Evolutionary conservation across 2,329 filamentous ascomycete genomes (phyloP).

Genomic region (Colletotrichum zoysiae): DNA sequence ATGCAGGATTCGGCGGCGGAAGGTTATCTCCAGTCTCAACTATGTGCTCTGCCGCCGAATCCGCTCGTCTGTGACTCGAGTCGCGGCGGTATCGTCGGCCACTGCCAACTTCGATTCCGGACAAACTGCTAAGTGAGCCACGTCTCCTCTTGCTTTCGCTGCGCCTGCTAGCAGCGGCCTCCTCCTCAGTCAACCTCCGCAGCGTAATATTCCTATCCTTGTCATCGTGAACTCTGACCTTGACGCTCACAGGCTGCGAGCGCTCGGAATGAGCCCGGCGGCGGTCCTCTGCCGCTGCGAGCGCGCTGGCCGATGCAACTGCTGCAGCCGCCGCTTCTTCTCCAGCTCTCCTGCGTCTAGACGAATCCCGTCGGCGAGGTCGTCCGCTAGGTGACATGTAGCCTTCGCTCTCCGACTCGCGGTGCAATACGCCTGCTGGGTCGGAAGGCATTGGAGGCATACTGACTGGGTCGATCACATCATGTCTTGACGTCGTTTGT

Average conservation of each 20-base stretch:
- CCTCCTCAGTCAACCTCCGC: conserved; percentile 71
- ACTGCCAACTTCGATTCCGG: conserved; percentile 66
- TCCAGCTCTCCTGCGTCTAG: conserved; percentile 59
- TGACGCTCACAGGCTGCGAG: conserved; percentile 67
- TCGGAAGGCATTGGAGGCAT: conserved; percentile 65
- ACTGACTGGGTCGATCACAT: conserved; percentile 48
- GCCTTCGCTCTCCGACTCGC: conserved; percentile 58
- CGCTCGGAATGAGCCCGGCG: conserved; percentile 52
- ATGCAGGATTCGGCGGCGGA: conserved; percentile 68
- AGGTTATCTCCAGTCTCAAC: conserved; percentile 58
- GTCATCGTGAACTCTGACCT: conserved; percentile 71
- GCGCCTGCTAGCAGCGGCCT: conserved; percentile 61
- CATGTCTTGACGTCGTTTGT: conserved; percentile 57
- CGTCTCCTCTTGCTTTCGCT: conserved; percentile 54
- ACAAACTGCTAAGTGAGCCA: conserved; percentile 67
- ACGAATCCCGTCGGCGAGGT: conserved; percentile 58
- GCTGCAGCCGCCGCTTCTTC: conserved; percentile 62
- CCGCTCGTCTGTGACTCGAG: conserved; percentile 60
- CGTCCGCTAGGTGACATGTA: conserved; percentile 57
- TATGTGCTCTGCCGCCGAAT: conserved; percentile 60
- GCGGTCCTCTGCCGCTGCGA: conserved; percentile 63
- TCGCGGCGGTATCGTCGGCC: conserved; percentile 68
- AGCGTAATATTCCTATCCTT: conserved; percentile 72
- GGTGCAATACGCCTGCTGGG: conserved; percentile 56
- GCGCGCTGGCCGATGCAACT: conserved; percentile 59